Base-by-base conservation (phyloP, 495 filamentous ascomycete genomes). In the Aspergillus saccharolyticus region DNA sequence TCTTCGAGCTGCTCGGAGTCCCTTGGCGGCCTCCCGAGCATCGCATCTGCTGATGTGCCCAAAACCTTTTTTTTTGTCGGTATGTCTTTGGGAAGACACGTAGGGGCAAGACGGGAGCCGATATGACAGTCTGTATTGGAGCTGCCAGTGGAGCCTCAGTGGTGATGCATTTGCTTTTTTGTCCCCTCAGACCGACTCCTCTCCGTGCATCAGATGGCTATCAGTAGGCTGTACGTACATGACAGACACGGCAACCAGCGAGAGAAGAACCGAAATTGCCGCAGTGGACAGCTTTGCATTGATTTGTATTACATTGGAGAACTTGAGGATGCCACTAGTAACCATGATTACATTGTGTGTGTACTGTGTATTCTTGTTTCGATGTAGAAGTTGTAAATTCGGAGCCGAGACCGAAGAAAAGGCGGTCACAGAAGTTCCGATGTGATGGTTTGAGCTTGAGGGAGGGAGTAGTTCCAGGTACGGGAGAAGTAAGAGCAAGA, bases 1-100 rank as follows among this genome's bases (percentile, higher is more conserved):
- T 97, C 44, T 97, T 97, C 68, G 84, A 88, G 76, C 75, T 89
- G 20, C 73, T 97, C 44, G 90, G 88, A 5, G 90, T 97, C 42
- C 87, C 90, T 17, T 97, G 91, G 88, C 82, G 94, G 60, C 83
- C 85, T 63, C 90, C 91, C 4, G 79, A 86, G 68, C 83, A 96
- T 61, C 78, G 92, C 55, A 87, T 89, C 71, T 95, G 90, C 68
- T 89, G 70, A 74, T 33, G 46, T 60, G 53, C 52, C 51, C 51
- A 21, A 53, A 46, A 30, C 22, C 15, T 44, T 54, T 19, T 21
- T 46, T 52, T 52, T 22, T 28, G n/a, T 60, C 39, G 39, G 28
- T 15, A 39, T 43, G 53, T 51, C 48, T 44, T 17, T 22, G 16
- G 52, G 25, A 28, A 14, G 55, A 56, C 55, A 56, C 52, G 55